Percentiles rank a stretch among this genome's conserved stretches.
These are phyloP conservation scores for Apiotrichum sp. DNA, from an alignment of 1,284 basidiomycete species.

Conservation along the genomic window DNA sequence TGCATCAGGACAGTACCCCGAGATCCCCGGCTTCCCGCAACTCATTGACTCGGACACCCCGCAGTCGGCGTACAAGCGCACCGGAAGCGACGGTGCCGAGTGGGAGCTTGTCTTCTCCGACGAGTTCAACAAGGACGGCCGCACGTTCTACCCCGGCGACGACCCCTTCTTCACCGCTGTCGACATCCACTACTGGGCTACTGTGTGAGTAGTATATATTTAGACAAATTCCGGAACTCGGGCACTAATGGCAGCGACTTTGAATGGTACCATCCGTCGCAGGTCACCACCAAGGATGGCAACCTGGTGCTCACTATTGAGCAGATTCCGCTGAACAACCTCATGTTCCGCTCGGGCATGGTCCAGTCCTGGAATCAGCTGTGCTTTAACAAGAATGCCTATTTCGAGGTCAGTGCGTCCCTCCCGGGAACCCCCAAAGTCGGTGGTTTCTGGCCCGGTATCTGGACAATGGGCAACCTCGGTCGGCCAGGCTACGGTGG, in stretches of 20 bases:
- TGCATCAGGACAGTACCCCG: conserved; percentile 59
- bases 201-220: conserved; percentile 25
- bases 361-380: conserved; percentile 52
- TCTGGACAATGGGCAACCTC: conserved; percentile 50
- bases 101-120: conserved; percentile 76
- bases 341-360: conserved; percentile 63
- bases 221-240: no score
- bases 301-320: conserved; percentile 72
- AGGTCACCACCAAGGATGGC: conserved; percentile 74
- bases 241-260: conserved; percentile 30
- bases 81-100: conserved; percentile 58
- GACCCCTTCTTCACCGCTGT: conserved; percentile 51
- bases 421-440: conserved; percentile 36
- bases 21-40: conserved; percentile 55
- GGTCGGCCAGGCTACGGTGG: conserved; percentile 52
- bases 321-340: conserved; percentile 60
- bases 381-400: conserved; percentile 45
- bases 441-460: conserved; percentile 52
- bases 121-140: conserved; percentile 70
- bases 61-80: conserved; percentile 53
- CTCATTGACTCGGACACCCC: conserved; percentile 68
- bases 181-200: conserved; percentile 53
- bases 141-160: conserved; percentile 51
- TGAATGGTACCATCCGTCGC: conserved; percentile 63
- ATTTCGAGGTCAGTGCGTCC: conserved; percentile 40